Evolutionary conservation across 768 basidiomycete genomes (phyloP).

Genomic region (Boletellus ananas): DNA sequence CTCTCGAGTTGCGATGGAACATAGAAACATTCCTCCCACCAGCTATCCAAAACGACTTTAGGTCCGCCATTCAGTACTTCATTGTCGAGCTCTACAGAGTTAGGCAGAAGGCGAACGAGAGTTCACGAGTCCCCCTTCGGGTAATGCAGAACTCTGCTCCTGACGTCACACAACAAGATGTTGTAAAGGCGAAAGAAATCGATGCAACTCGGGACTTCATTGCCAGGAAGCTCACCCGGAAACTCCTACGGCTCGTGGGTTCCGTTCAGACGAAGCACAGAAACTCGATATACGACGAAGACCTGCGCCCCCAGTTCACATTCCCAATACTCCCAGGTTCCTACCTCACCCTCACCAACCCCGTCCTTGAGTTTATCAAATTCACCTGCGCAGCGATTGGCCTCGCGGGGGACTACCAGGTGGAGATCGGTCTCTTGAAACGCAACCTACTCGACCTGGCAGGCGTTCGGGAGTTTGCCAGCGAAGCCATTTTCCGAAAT

Average conservation of each 20-base stretch:
- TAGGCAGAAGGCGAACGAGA: conserved; percentile 57
- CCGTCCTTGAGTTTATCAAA: conserved; percentile 87
- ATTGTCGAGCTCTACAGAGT: conserved; percentile 81
- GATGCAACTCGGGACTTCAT: conserved; percentile 75
- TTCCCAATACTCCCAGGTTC: conserved; percentile 91
- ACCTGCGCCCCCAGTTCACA: conserved; percentile 51
- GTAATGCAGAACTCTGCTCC: conserved; percentile 62
- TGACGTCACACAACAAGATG: conserved; percentile 63
- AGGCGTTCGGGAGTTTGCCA: conserved; percentile 81
- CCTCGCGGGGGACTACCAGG: conserved; percentile 73
- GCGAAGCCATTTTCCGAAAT: conserved; percentile 82
- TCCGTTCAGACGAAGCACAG: conserved; percentile 58
- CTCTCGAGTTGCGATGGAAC: conserved; percentile 88
- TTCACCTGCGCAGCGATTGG: conserved; percentile 77
- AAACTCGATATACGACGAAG: conserved; percentile 54
- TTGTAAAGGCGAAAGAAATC: conserved; percentile 63
- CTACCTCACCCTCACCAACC: conserved; percentile 72
- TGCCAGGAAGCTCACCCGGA: conserved; percentile 73
- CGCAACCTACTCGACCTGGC: conserved; percentile 87
- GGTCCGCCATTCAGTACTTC: conserved; percentile 69
- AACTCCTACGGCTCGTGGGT: conserved; percentile 67
- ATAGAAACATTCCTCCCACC: conserved; percentile 85
- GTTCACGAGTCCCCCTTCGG: conserved; percentile 66
- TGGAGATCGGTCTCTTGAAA: conserved; percentile 86
- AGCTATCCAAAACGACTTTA: conserved; percentile 76